Conservation (phyloP, 73 alveolate species). For the Stentor roeselii region DNA sequence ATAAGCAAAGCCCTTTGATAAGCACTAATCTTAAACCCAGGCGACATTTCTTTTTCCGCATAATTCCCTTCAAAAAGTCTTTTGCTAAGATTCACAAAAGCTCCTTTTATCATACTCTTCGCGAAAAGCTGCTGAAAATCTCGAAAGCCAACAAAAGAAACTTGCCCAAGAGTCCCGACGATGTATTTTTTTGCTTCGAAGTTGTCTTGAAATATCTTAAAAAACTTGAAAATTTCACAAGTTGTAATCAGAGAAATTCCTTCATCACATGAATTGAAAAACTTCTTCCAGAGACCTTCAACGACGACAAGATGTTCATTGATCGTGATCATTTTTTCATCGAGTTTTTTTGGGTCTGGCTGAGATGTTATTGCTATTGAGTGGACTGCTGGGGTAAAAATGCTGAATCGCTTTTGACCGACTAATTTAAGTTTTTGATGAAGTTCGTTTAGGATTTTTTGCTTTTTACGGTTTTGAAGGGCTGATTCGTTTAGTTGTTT, state of each 20-base stretch:
- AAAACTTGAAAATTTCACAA: neutral
- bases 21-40: neutral
- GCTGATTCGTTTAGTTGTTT: neutral
- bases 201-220: neutral
- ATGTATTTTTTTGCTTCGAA: neutral
- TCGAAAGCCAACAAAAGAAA: neutral
- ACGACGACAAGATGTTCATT: conserved; percentile 8
- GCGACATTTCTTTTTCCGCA: conserved; percentile 21
- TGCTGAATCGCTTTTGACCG: too few relatives aligned
- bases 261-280: neutral
- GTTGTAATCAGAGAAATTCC: neutral
- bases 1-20: conserved; percentile 10
- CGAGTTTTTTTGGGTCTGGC: neutral
- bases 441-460: neutral
- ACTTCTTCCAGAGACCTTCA: neutral
- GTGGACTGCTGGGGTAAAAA: too few relatives aligned
- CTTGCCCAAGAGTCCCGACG: neutral
- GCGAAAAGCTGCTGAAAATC: conserved; percentile 12
- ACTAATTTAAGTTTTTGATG: neutral
- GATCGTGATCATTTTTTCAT: neutral
- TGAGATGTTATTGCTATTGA: neutral
- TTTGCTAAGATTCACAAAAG: neutral
- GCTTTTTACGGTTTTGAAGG: neutral
- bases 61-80: conserved; percentile 13
- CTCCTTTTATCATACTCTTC: conserved; percentile 8